Evolutionary conservation across 805 yeast genomes (phyloP), one percentile per base, ranked within the genome.

Genomic region (Priceomyces castillae): DNA sequence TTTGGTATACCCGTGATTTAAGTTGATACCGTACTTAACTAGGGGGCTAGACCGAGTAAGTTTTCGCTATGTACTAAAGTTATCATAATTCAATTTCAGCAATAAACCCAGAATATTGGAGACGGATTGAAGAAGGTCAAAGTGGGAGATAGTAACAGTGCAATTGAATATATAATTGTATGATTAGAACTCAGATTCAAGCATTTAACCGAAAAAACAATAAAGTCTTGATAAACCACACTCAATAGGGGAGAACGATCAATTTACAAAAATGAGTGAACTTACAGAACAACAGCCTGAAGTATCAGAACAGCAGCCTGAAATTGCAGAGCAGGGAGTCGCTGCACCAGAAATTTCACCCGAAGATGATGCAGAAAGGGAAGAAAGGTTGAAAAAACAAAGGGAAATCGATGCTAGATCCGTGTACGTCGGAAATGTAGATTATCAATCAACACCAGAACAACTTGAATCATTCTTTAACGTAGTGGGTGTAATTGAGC

Each of bases 381-480:
- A 55, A 2, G 63, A 61, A 46, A 54, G 66, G 52, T 50, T 65
- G 50, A 59, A 51, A 40, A 59, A 58, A 48, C 81, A 75, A 50
- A 64, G 61, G 35, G 80, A 74, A 49, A 56, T 68, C 14, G 84
- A 80, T 51, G 57, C 73, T 3, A 69, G 82, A 14, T 79, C 84
- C 1, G 59, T 80, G 4, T 78, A 74, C 49, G 75, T 80, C 5
- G 78, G 79, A 7, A 78, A 78, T 49, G 73, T 80, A 12, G 73
- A 72, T 42, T 69, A 64, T 47, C 65, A 67, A 26, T 56, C 78
- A 1, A 71, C 81, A 1, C 82, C 84, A 1, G 76, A 69, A 39
- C 72, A 68, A 39, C 56, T 80, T 44, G 82, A 80, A 46, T 59
- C 61, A 18, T 67, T 70, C 40, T 80, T 79, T 58, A 60, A 61